Percentiles rank a stretch among this genome's conserved stretches.
Conservation (phyloP, 495 filamentous ascomycete genomes). For the Letharia lupina region DNA sequence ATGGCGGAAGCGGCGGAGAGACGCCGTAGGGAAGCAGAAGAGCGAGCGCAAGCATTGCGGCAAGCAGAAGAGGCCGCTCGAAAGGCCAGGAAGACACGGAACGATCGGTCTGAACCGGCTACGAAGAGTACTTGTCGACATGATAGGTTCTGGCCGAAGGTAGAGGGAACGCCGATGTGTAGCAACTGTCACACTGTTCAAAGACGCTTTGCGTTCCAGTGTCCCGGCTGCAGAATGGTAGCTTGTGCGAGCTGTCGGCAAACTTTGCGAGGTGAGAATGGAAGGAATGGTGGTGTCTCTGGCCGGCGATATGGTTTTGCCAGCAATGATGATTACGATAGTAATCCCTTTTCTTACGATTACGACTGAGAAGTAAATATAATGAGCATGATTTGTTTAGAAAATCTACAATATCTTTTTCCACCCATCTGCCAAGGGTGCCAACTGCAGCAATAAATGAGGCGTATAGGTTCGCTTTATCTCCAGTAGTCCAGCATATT, state of each 20-base stretch:
- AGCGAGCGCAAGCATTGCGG: neutral
- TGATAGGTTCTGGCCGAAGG: constrained; percentile 9
- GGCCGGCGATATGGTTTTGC: neutral
- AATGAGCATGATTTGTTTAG: neutral
- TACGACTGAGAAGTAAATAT: neutral
- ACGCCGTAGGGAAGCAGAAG: neutral
- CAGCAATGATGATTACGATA: constrained; percentile 1
- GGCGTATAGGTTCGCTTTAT: no score
- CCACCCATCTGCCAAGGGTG: no score
- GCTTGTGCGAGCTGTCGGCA: constrained; percentile 16
- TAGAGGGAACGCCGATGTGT: constrained; percentile 10
- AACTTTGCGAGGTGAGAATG: neutral
- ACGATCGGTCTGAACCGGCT: neutral
- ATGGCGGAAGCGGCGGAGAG: constrained; percentile 6
- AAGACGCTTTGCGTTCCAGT: constrained; percentile 12
- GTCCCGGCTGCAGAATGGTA: constrained; percentile 10
- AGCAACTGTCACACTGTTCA: constrained; percentile 3
- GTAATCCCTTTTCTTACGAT: neutral
- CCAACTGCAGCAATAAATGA: no score
- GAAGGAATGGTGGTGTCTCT: neutral
- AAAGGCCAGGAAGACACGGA: neutral
- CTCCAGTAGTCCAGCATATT: no score
- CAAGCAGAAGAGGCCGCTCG: neutral
- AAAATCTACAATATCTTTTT: neutral
- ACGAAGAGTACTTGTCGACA: constrained; percentile 4